Percentiles rank a stretch among this genome's conserved stretches.
phyloP scores from a whole-genome alignment of 495 filamentous ascomycete species.

The Aspergillus panamensis region DNA sequence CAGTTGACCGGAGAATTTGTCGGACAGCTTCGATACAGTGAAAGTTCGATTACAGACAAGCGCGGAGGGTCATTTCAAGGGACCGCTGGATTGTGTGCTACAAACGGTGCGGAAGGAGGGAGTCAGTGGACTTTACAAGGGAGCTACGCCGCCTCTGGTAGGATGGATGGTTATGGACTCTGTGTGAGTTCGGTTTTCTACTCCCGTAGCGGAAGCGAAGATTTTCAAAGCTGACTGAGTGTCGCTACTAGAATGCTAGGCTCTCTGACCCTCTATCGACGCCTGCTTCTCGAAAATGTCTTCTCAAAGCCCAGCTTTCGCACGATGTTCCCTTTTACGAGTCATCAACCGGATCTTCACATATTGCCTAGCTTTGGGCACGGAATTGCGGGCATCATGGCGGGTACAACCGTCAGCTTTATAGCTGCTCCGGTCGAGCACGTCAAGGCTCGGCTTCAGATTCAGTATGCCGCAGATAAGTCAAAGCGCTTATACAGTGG shows the following conservation, averaged over 20 bases:
- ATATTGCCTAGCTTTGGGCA: slow-evolving; percentile 77
- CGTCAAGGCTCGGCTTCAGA: slow-evolving; percentile 88
- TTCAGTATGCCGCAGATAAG: slow-evolving; percentile 81
- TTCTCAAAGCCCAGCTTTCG: slow-evolving; percentile 59
- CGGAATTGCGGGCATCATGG: slow-evolving; percentile 79
- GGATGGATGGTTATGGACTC: slow-evolving; percentile 99
- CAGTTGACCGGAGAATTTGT: slow-evolving; percentile 10
- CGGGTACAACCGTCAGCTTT: slow-evolving; percentile 85
- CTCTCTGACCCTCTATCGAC: slow-evolving; percentile 82
- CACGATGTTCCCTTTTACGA: slow-evolving; percentile 32
- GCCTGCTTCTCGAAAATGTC: slow-evolving; percentile 70
- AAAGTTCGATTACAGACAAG: slow-evolving; percentile 96
- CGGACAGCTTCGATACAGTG: slow-evolving; percentile 77
- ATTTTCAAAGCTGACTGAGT: background rate
- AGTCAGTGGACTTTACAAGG: slow-evolving; percentile 78
- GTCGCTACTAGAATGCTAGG: slow-evolving; percentile 71
- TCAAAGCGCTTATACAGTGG: slow-evolving; percentile 73
- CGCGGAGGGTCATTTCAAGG: slow-evolving; percentile 67
- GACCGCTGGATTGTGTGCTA: slow-evolving; percentile 80
- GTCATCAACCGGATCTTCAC: slow-evolving; percentile 29
- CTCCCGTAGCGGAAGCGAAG: background rate
- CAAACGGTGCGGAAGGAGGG: slow-evolving; percentile 81
- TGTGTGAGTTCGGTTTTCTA: slow-evolving; percentile 44
- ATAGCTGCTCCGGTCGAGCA: slow-evolving; percentile 94
- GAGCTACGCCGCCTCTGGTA: slow-evolving; percentile 79